These are phyloP conservation scores for Thielaviopsis cerberus DNA, from an alignment of 2,329 filamentous ascomycete genomes.

Conservation along the genomic window DNA sequence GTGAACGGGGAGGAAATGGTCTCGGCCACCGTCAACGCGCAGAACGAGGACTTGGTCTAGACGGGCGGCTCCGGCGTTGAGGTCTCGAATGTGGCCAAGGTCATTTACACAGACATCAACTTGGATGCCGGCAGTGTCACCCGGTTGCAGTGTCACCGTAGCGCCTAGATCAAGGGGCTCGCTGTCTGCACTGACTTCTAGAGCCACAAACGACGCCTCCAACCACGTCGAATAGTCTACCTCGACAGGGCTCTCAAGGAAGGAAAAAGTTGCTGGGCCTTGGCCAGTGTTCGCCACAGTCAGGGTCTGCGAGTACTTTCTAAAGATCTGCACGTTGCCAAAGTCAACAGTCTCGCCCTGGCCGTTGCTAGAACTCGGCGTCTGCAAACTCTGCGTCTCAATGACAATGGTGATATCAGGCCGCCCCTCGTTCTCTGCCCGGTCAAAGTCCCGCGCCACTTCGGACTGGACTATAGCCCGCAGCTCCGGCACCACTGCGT, in stretches of 20 bases:
- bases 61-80: constrained; percentile 48
- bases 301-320: constrained; percentile 44
- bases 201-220: constrained; percentile 41
- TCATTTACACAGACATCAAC: constrained; percentile 50
- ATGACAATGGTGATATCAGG: constrained; percentile 69
- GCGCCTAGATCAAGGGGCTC: constrained; percentile 20
- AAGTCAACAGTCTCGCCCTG: constrained; percentile 51
- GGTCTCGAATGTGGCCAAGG: constrained; percentile 40
- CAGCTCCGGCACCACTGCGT: constrained; percentile 67
- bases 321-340: constrained; percentile 52
- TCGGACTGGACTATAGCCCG: constrained; percentile 73
- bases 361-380: constrained; percentile 16
- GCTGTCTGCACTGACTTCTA: constrained; percentile 20
- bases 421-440: constrained; percentile 75
- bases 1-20: constrained; percentile 74
- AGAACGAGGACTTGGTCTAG: constrained; percentile 81
- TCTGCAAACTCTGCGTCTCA: constrained; percentile 32
- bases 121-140: constrained; percentile 57
- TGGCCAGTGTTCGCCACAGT: constrained; percentile 87
- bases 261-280: constrained; percentile 59
- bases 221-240: constrained; percentile 45
- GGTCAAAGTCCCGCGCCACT: constrained; percentile 72
- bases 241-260: constrained; percentile 51
- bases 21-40: constrained; percentile 63
- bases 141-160: constrained; percentile 58